phyloP scores from a whole-genome alignment of 805 yeast species.

The Metschnikowia arizonensis region DNA sequence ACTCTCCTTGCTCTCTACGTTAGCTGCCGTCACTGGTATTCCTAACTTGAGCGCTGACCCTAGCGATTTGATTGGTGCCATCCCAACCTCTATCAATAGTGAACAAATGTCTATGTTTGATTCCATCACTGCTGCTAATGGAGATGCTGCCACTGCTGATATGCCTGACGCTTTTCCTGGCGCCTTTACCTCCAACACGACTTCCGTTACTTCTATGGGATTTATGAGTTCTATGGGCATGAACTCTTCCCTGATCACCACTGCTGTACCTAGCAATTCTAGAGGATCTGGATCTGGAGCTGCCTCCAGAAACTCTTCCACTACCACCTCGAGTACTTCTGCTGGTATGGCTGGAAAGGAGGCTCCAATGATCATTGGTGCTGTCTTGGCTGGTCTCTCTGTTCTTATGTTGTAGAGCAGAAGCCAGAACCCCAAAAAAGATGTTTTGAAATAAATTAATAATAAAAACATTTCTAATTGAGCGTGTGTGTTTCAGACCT shows the following conservation, averaged over 20 bases:
- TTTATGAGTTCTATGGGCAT: neutral
- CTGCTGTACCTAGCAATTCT: neutral
- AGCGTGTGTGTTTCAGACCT: too few species aligned
- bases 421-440: neutral
- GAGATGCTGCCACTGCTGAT: neutral
- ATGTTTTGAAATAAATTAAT: neutral
- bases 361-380: conserved; percentile 12
- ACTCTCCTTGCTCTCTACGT: conserved; percentile 3
- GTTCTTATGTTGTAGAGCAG: conserved; percentile 11
- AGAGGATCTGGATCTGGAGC: neutral
- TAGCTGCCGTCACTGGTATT: conserved; percentile 1
- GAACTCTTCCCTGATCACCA: neutral
- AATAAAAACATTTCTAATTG: too few species aligned
- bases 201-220: too few species aligned
- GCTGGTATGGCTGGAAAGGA: conserved; percentile 8
- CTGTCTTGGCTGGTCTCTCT: conserved; percentile 14
- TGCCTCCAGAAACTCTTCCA: neutral
- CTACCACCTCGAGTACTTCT: conserved; percentile 1
- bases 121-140: conserved; percentile 3
- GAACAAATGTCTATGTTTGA: neutral
- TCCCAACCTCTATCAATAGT: neutral
- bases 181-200: neutral
- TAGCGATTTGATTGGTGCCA: neutral
- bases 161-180: neutral
- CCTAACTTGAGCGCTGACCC: neutral